Conservation (phyloP, 2,329 filamentous ascomycete genomes). For the Corynespora cassiicola region DNA sequence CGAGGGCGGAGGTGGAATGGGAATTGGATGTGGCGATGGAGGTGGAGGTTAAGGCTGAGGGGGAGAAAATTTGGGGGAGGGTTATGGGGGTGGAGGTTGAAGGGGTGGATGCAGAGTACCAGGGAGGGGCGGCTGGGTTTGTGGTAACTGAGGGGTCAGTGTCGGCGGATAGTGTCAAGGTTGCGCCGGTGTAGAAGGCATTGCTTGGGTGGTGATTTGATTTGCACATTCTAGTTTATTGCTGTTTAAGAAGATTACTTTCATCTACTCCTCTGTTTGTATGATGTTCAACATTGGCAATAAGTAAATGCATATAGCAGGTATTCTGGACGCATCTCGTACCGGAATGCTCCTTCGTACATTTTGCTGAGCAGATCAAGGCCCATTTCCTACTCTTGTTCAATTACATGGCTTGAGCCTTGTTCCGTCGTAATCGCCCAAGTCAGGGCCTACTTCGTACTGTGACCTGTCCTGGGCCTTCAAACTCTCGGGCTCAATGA, state of each 20-base stretch:
- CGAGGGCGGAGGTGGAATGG: slow-evolving; percentile 6
- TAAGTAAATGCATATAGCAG: slow-evolving; percentile 1
- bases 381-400: no score
- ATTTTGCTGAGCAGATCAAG: no score
- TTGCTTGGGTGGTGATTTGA: no score
- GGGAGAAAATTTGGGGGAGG: slow-evolving; percentile 16
- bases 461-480: slow-evolving; percentile 43
- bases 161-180: slow-evolving; percentile 5
- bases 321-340: no score
- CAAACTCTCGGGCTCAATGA: slow-evolving; percentile 56
- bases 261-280: no score
- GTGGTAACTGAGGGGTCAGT: slow-evolving; percentile 3
- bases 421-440: slow-evolving; percentile 43
- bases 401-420: no score
- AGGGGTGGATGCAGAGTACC: slow-evolving; percentile 5
- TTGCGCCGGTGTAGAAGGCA: no score
- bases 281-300: no score
- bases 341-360: no score
- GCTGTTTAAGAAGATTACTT: no score
- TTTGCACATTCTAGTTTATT: no score
- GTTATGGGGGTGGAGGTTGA: slow-evolving; percentile 1
- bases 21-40: slow-evolving; percentile 3
- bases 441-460: slow-evolving; percentile 47
- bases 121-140: slow-evolving; percentile 7
- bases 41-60: slow-evolving; percentile 1